Evolutionary conservation across 371 early-diverging fungal species (phyloP).

Genomic region (Choanephora cucurbitarum): DNA sequence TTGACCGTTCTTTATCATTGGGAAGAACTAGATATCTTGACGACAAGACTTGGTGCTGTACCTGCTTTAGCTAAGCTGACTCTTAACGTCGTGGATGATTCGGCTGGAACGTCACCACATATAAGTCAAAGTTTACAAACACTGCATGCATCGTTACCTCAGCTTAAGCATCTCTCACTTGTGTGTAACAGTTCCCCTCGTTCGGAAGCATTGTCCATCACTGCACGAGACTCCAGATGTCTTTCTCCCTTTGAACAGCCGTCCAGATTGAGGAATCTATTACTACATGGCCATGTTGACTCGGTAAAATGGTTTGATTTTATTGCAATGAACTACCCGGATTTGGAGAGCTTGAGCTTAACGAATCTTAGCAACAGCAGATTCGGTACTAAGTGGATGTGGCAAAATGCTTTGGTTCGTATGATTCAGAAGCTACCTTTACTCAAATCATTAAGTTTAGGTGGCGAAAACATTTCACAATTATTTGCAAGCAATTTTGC

Average conservation of each 20-base stretch:
- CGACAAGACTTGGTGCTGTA: neutral
- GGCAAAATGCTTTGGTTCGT: conserved; percentile 15
- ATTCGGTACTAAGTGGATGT: conserved; percentile 26
- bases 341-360: conserved; percentile 10
- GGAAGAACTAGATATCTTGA: neutral
- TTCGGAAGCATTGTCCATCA: conserved; percentile 5
- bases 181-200: conserved; percentile 10
- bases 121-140: conserved; percentile 4
- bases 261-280: conserved; percentile 4
- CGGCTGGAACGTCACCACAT: neutral
- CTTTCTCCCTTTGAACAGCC: conserved; percentile 4
- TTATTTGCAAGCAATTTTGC: conserved; percentile 13
- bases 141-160: conserved; percentile 11
- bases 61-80: conserved; percentile 9
- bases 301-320: conserved; percentile 21
- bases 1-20: conserved; percentile 8
- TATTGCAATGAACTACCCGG: conserved; percentile 10
- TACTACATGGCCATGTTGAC: conserved; percentile 15
- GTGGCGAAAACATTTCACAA: conserved; percentile 15
- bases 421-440: conserved; percentile 9
- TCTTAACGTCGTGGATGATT: conserved; percentile 6
- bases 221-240: neutral
- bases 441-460: conserved; percentile 12
- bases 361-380: conserved; percentile 8
- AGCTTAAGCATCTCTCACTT: conserved; percentile 2